Conservation (phyloP, 2,329 filamentous ascomycete species). For the Cadophora luteo-olivacea region DNA sequence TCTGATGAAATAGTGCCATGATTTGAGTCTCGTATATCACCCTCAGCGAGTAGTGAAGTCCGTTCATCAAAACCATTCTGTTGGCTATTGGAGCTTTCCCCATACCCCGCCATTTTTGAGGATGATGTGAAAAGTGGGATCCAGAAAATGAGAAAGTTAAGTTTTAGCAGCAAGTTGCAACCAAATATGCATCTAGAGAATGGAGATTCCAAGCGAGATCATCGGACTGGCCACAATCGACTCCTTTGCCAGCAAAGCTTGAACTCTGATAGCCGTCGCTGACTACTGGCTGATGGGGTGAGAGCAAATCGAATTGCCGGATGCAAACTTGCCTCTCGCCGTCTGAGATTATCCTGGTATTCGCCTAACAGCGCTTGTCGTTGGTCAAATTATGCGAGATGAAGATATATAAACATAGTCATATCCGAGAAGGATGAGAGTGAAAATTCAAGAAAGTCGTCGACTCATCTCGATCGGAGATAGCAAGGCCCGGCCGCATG, state of each 20-base stretch:
- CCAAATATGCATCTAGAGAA: constrained; percentile 8
- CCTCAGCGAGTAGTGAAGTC: constrained; percentile 28
- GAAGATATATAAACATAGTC: not conserved
- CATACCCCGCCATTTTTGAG: constrained; percentile 11
- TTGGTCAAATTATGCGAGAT: constrained; percentile 8
- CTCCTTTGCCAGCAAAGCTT: not conserved
- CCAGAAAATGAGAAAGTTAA: not conserved
- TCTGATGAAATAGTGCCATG: constrained; percentile 22
- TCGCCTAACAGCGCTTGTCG: constrained; percentile 5
- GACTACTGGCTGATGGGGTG: constrained; percentile 1
- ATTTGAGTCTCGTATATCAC: constrained; percentile 13
- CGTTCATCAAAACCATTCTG: constrained; percentile 26
- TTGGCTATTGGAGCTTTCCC: not conserved
- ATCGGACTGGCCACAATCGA: not conserved
- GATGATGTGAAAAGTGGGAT: constrained; percentile 14
- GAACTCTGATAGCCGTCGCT: not conserved
- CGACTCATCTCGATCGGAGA: not conserved
- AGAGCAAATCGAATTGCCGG: constrained; percentile 5
- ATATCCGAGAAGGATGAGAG: not conserved
- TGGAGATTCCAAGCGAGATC: not conserved
- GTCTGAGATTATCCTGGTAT: not conserved
- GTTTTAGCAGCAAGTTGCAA: not conserved
- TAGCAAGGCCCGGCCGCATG: not conserved
- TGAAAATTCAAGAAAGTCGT: not conserved
- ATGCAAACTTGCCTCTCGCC: not conserved